Evolutionary conservation across 2,329 filamentous ascomycete species (phyloP).

Genomic region (Xylariales sp.): DNA sequence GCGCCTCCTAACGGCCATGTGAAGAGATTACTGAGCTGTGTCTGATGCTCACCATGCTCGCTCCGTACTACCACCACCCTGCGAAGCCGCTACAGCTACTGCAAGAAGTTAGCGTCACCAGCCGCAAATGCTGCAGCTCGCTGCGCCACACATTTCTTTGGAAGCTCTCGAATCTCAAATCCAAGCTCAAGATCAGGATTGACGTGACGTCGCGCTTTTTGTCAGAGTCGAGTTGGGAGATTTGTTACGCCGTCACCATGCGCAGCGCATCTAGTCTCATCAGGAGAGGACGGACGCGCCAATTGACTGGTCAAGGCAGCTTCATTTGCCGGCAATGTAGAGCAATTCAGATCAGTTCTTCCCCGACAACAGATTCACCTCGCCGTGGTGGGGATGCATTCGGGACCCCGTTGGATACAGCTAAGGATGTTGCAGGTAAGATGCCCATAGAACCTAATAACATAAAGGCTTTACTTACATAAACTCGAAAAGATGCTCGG

Average conservation of each 20-base stretch:
- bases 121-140: too few relatives aligned
- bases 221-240: too few relatives aligned
- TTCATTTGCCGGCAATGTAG: conserved; percentile 54
- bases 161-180: too few relatives aligned
- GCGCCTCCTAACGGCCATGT: too few relatives aligned
- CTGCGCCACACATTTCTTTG: too few relatives aligned
- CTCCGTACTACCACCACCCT: too few relatives aligned
- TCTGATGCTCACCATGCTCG: too few relatives aligned
- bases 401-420: conserved; percentile 39
- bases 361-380: conserved; percentile 53
- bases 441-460: conserved; percentile 8
- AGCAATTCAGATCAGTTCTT: conserved; percentile 58
- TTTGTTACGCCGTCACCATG: conserved; percentile 20
- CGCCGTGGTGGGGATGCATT: conserved; percentile 50
- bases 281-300: conserved; percentile 19
- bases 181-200: too few relatives aligned
- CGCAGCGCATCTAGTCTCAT: conserved; percentile 22
- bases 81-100: too few relatives aligned
- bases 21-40: too few relatives aligned
- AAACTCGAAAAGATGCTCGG: conserved; percentile 64
- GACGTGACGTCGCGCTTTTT: too few relatives aligned
- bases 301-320: conserved; percentile 17
- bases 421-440: conserved; percentile 48
- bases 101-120: too few relatives aligned
- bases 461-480: conserved; percentile 14